Base-by-base conservation (phyloP, 805 yeast species). In the Hanseniaspora pseudoguilliermondii region DNA sequence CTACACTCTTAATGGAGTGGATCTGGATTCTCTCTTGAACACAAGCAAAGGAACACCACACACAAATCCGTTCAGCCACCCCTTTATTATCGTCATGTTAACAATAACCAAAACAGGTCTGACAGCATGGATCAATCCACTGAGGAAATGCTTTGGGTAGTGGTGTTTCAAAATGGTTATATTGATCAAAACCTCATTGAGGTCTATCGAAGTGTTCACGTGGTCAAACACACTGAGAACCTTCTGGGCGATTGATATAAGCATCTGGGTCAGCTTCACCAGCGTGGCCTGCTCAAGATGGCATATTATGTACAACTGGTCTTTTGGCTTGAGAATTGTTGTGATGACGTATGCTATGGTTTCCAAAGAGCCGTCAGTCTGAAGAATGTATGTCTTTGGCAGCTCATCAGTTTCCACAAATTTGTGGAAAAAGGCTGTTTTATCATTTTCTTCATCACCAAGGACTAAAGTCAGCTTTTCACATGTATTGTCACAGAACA, bases 91-190 rank as follows among this genome's bases (percentile, higher is more conserved):
- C 15, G 54, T 55, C 49, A 49, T 40, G 15, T 49, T 46, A 13
- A 55, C 57, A 18, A 55, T 36, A 20, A 55, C 35, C 42, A 55
- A 44, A 20, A 29, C 39, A 2, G 57, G 57, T 35, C 47, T 36
- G 2, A 49, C 47, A 23, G 57, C 54, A 32, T 55, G 44, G 15
- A 55, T 49, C 47, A 55, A 35, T 8, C 48, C 51, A 21, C 50
- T 55, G 16, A 55, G 40, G 13, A 55, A 49, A 27, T 55, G 57
- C 32, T 55, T 55, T 29, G 57, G 57, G 29, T 55, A 55, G 20
- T 44, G 49, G 21, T 54, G 57, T 10, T 43, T 50, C 29, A 50
- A 40, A 9, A 40, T 25, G 5, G 54, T 42, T n/a, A 50, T 50
- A 18, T 50, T 50, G 9, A 50, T 29, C 42, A 50, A 2, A 3